Percentiles rank a stretch among this genome's conserved stretches.
Conservation (phyloP, 2,329 filamentous ascomycete species). For the Neopestalotiopsis clavispora region DNA sequence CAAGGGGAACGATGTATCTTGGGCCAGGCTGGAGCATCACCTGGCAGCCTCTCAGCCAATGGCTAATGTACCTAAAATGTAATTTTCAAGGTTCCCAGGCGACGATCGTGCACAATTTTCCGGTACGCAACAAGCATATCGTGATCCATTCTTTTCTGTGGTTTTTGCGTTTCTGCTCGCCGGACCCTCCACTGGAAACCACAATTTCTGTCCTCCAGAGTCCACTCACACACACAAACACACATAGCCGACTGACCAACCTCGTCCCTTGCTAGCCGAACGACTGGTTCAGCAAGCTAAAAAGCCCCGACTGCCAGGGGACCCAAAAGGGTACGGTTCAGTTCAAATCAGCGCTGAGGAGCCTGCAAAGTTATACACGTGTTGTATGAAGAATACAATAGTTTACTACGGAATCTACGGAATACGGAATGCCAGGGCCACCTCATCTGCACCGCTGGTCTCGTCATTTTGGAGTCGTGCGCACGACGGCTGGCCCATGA, state of each 20-base stretch:
- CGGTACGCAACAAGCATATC: neutral
- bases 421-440: neutral
- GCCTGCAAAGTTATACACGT: too few relatives aligned
- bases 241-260: neutral
- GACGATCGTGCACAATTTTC: neutral
- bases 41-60: neutral
- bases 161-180: neutral
- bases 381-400: too few relatives aligned
- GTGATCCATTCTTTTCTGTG: neutral
- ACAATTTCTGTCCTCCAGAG: neutral
- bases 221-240: neutral
- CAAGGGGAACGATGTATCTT: neutral
- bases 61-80: neutral
- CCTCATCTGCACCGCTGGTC: conserved; percentile 4
- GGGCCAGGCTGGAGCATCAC: too few relatives aligned
- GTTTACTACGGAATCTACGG: neutral
- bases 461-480: conserved; percentile 12
- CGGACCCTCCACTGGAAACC: neutral
- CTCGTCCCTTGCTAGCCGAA: neutral
- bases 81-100: neutral
- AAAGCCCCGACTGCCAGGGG: neutral
- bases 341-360: neutral
- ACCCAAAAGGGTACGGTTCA: neutral
- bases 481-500: neutral
- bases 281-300: neutral